Conservation (phyloP, 2,329 filamentous ascomycete genomes). For the Pseudogymnoascus destructans region DNA sequence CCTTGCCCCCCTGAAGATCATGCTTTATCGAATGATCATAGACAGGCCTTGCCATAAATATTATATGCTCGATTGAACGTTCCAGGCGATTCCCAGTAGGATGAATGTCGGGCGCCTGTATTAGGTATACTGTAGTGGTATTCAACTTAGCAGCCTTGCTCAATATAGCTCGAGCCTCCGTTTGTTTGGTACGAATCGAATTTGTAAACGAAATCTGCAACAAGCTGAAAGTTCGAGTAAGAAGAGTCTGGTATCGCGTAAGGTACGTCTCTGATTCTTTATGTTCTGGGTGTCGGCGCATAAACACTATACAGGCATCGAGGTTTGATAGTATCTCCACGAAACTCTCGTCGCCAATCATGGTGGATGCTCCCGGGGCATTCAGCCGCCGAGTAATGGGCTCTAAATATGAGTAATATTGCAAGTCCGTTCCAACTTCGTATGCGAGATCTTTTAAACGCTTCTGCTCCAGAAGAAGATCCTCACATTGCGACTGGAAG, state of each 20-base stretch:
- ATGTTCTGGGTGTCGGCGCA: conserved; percentile 73
- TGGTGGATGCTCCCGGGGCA: conserved; percentile 73
- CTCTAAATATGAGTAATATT: conserved; percentile 90
- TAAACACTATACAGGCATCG: conserved; percentile 85
- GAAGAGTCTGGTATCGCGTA: conserved; percentile 70
- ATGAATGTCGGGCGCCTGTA: conserved; percentile 6
- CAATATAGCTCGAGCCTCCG: conserved; percentile 3
- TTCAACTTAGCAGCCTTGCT: conserved; percentile 8
- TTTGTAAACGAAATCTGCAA: conserved; percentile 28
- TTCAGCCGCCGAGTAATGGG: conserved; percentile 82
- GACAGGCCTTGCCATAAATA: conserved; percentile 2
- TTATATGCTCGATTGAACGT: conserved; percentile 9
- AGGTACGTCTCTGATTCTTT: conserved; percentile 80
- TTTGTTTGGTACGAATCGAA: conserved; percentile 3
- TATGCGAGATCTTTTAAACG: conserved; percentile 68
- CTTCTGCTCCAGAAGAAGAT: conserved; percentile 68
- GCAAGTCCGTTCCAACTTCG: conserved; percentile 76
- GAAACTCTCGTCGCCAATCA: conserved; percentile 76
- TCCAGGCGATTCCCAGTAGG: conserved; percentile 4
- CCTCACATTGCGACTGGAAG: conserved; percentile 86
- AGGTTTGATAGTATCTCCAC: conserved; percentile 77
- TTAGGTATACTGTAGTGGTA: conserved; percentile 7
- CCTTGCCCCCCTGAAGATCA: neutral
- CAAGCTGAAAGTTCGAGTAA: conserved; percentile 52
- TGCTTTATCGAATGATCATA: conserved; percentile 9